These are phyloP conservation scores for Macroventuria anomochaeta DNA, from an alignment of 2,329 filamentous ascomycete genomes.

Conservation along the genomic window DNA sequence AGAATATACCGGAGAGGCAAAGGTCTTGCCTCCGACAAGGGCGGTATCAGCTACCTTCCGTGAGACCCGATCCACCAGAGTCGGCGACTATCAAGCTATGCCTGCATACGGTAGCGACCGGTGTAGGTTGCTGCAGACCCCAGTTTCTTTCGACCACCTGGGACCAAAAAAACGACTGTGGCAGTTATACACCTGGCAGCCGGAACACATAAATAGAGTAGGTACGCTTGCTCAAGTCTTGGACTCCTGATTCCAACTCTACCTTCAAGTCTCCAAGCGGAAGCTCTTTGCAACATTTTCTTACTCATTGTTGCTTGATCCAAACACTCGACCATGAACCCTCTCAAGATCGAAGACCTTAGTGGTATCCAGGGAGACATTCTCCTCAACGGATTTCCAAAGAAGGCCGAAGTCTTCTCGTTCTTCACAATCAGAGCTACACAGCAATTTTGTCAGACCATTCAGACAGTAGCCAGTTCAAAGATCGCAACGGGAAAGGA, in stretches of 20 bases:
- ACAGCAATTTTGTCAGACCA: slow-evolving; percentile 12
- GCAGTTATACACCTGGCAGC: neutral
- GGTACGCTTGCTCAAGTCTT: neutral
- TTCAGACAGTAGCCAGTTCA: slow-evolving; percentile 10
- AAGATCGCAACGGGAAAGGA: slow-evolving; percentile 12
- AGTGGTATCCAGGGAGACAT: slow-evolving; percentile 14
- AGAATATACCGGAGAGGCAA: neutral
- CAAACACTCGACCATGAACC: neutral
- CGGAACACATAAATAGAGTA: neutral
- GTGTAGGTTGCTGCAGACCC: neutral
- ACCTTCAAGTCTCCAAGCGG: no score
- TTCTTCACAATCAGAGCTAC: slow-evolving; percentile 17
- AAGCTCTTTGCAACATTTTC: no score
- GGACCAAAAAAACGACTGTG: neutral
- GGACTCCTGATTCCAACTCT: neutral
- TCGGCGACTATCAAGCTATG: neutral
- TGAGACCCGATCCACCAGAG: neutral
- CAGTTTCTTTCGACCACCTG: neutral
- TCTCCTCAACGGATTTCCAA: slow-evolving; percentile 15
- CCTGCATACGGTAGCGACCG: neutral
- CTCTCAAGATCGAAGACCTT: slow-evolving; percentile 10
- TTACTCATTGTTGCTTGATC: no score
- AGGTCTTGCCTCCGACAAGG: neutral
- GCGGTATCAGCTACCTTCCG: slow-evolving; percentile 1
- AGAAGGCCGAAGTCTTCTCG: slow-evolving; percentile 17